Evolutionary conservation across 257 asterid species (phyloP).

Genomic region (Agastache rugosa): DNA sequence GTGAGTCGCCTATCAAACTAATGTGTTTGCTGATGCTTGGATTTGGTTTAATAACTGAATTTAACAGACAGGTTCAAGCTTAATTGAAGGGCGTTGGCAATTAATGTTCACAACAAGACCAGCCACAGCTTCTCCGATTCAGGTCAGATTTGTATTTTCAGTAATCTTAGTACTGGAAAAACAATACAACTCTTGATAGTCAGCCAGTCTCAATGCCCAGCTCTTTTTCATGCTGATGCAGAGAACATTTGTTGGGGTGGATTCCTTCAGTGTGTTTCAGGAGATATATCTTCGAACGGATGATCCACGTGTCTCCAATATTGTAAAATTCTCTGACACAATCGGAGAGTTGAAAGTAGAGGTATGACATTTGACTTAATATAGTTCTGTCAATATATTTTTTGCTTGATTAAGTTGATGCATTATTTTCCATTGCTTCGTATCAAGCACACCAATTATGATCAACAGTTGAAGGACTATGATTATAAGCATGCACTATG

Average conservation of each 20-base stretch:
- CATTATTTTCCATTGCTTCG: not conserved
- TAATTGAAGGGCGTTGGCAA: slow-evolving; percentile 94
- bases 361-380: slow-evolving; percentile 46
- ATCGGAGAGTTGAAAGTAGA: slow-evolving; percentile 92
- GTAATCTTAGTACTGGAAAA: not conserved
- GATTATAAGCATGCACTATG: not conserved
- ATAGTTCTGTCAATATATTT: not conserved
- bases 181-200: not conserved
- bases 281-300: slow-evolving; percentile 78
- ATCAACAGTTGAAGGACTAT: not conserved
- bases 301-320: slow-evolving; percentile 89
- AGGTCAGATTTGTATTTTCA: slow-evolving; percentile 46
- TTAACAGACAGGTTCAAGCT: slow-evolving; percentile 79
- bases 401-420: not conserved
- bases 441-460: not conserved
- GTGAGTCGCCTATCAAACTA: slow-evolving; percentile 48
- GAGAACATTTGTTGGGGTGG: slow-evolving; percentile 97
- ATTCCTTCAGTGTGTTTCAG: slow-evolving; percentile 84
- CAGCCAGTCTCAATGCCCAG: not conserved
- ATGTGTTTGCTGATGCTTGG: not conserved
- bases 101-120: slow-evolving; percentile 97
- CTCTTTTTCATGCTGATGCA: slow-evolving; percentile 40
- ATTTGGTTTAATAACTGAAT: slow-evolving; percentile 10
- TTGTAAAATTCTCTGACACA: slow-evolving; percentile 76
- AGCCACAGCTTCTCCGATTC: slow-evolving; percentile 90